Conservation (phyloP, 106 monocot genomes). For the Triglochin maritima region DNA sequence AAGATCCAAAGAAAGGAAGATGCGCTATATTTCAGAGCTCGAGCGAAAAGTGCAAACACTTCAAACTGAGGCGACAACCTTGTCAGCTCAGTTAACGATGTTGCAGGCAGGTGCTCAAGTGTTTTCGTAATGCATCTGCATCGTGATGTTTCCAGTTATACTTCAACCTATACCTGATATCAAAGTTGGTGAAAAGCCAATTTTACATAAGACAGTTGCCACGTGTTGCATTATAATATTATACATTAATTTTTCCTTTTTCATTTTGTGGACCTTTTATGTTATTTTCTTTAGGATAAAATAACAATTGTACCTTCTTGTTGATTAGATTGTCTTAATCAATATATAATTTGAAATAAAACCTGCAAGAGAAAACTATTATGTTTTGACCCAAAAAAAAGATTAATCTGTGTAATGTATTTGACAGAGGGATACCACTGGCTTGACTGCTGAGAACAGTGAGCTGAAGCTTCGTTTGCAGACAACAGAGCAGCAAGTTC, state of each 20-base stretch:
- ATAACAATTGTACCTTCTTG: no score
- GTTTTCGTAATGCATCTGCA: neutral
- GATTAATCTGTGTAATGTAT: neutral
- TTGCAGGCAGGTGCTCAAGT: conserved; percentile 42
- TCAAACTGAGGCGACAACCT: conserved; percentile 79
- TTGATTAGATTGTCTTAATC: no score
- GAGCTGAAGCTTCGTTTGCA: conserved; percentile 69
- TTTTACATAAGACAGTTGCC: no score
- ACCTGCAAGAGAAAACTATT: no score
- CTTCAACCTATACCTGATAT: no score
- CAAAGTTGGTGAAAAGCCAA: no score
- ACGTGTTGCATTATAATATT: no score
- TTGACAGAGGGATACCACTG: conserved; percentile 56
- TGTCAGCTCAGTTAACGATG: conserved; percentile 68
- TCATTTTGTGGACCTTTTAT: no score
- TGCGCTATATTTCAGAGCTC: conserved; percentile 87
- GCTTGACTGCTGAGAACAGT: conserved; percentile 60
- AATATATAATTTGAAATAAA: no score
- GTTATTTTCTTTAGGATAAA: no score
- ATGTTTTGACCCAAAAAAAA: neutral
- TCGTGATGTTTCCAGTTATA: neutral
- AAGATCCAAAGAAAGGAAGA: conserved; percentile 89
- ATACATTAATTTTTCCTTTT: no score
- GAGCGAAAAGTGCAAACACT: conserved; percentile 63
- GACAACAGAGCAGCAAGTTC: conserved; percentile 73